A percentile compares a stretch with the other conserved stretches of the same genome.
These are phyloP conservation scores for Macadamia tetraphylla DNA, from an alignment of 164 flowering plant genomes.

Conservation along the genomic window DNA sequence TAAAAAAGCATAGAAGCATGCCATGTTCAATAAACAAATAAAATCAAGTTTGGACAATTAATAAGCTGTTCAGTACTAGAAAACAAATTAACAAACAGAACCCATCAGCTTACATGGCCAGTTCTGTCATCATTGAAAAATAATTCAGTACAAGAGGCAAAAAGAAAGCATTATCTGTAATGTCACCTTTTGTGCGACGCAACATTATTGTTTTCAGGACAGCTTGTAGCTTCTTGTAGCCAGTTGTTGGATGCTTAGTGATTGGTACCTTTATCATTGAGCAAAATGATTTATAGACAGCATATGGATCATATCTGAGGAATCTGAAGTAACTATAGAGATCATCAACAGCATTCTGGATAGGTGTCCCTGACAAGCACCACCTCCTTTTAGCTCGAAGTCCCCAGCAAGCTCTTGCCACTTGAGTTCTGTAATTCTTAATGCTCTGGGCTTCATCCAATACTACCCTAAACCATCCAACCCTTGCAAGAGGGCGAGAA, in stretches of 20 bases:
- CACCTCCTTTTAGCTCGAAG: conserved; percentile 95
- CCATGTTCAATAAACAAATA: not conserved
- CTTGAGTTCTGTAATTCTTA: conserved; percentile 86
- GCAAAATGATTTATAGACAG: conserved; percentile 53
- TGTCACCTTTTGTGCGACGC: conserved; percentile 83
- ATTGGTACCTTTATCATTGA: conserved; percentile 63
- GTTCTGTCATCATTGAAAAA: not conserved
- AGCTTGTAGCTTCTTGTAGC: conserved; percentile 81
- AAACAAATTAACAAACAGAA: not conserved
- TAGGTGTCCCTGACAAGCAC: conserved; percentile 97
- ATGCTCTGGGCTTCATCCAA: conserved; percentile 97
- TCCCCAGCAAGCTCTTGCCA: conserved; percentile 96
- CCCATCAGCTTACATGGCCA: not conserved
- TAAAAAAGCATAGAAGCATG: no score
- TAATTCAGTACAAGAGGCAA: not conserved
- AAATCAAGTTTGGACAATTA: not conserved
- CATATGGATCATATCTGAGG: conserved; percentile 78
- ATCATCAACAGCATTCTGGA: conserved; percentile 93
- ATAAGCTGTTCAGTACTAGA: not conserved
- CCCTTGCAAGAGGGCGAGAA: conserved; percentile 78
- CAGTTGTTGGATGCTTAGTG: conserved; percentile 47
- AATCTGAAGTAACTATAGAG: conserved; percentile 95
- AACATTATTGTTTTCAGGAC: conserved; percentile 83
- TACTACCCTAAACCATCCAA: conserved; percentile 92
- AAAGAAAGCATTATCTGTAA: not conserved